phyloP scores from a whole-genome alignment of 495 filamentous ascomycete species.

The Lindgomyces ingoldianus region DNA sequence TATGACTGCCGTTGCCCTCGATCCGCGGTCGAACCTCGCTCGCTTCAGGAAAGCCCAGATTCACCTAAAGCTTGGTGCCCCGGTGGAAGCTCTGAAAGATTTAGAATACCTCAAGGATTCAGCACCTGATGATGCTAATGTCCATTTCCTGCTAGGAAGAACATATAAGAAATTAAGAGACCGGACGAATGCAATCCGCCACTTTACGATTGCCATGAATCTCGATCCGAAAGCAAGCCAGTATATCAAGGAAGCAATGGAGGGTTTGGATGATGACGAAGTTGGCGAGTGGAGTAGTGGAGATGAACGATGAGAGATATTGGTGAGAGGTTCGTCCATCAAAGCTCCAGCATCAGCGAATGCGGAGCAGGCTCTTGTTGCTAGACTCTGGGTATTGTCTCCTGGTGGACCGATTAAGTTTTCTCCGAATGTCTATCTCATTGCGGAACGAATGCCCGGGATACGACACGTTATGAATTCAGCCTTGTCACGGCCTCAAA shows the following conservation, averaged over 20 bases:
- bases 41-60: slow-evolving; percentile 91
- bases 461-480: too few relatives aligned
- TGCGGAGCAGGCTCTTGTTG: too few relatives aligned
- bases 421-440: too few relatives aligned
- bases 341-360: too few relatives aligned
- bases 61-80: slow-evolving; percentile 73
- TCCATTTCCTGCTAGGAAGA: slow-evolving; percentile 88
- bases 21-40: slow-evolving; percentile 77
- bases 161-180: slow-evolving; percentile 79
- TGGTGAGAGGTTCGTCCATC: too few relatives aligned
- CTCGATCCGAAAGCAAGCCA: slow-evolving; percentile 76
- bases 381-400: too few relatives aligned
- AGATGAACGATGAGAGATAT: slow-evolving; percentile 8
- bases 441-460: too few relatives aligned
- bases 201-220: slow-evolving; percentile 92
- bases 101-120: slow-evolving; percentile 81
- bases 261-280: slow-evolving; percentile 23
- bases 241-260: slow-evolving; percentile 38
- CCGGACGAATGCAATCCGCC: slow-evolving; percentile 78
- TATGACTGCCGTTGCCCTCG: slow-evolving; percentile 72
- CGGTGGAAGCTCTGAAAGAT: slow-evolving; percentile 70
- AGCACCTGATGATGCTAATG: slow-evolving; percentile 91
- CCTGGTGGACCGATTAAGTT: too few relatives aligned
- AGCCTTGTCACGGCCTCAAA: too few relatives aligned
- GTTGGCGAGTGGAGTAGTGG: slow-evolving; percentile 14